These are phyloP conservation scores for Botrytis elliptica DNA, from an alignment of 2,329 filamentous ascomycete genomes.

Conservation along the genomic window DNA sequence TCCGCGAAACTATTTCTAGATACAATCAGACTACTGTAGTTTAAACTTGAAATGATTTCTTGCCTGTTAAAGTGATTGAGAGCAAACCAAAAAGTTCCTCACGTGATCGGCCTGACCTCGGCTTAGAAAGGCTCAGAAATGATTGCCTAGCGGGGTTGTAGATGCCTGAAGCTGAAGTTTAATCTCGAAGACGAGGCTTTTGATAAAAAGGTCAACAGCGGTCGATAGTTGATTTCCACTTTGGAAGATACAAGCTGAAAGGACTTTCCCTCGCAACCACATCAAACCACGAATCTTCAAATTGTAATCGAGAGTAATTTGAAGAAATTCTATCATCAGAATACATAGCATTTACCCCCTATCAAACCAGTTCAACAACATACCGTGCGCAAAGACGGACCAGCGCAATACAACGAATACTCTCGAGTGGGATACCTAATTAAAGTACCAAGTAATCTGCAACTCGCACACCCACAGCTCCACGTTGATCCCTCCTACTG, in stretches of 20 bases:
- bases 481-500: slow-evolving; percentile 17
- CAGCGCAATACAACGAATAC: slow-evolving; percentile 20
- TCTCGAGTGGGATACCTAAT: slow-evolving; percentile 2
- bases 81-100: not conserved
- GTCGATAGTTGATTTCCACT: not conserved
- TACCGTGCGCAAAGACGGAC: slow-evolving; percentile 15
- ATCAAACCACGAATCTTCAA: not conserved
- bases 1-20: not conserved
- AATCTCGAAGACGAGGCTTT: slow-evolving; percentile 22
- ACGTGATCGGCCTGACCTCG: not conserved
- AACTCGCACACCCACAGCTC: not conserved
- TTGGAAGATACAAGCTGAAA: slow-evolving; percentile 9
- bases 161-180: slow-evolving; percentile 19
- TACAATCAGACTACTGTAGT: not conserved
- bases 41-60: not conserved
- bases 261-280: not conserved
- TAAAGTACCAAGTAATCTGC: not conserved
- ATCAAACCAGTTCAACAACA: slow-evolving; percentile 9
- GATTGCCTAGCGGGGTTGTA: slow-evolving; percentile 18
- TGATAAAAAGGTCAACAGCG: slow-evolving; percentile 17
- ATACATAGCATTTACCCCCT: slow-evolving; percentile 2
- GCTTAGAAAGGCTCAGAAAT: not conserved
- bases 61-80: not conserved
- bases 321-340: not conserved
- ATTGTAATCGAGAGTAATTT: not conserved